phyloP scores from a whole-genome alignment of 2,329 filamentous ascomycete species.

The Trichoderma arundinaceum region DNA sequence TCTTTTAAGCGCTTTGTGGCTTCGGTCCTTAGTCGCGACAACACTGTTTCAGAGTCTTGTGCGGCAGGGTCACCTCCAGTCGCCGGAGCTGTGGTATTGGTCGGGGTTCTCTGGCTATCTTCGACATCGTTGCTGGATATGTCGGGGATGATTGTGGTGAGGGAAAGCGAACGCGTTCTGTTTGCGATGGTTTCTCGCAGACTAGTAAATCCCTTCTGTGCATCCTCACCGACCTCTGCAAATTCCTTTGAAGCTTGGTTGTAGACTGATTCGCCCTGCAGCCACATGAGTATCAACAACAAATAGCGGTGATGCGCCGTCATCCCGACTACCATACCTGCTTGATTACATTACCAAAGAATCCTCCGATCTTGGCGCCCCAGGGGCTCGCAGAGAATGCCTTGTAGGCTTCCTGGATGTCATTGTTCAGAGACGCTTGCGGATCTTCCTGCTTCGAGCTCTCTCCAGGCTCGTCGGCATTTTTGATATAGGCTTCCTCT shows the following conservation, averaged over 20 bases:
- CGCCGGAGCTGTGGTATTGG: slow-evolving; percentile 47
- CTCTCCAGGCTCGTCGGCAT: slow-evolving; percentile 55
- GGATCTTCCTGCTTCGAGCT: slow-evolving; percentile 49
- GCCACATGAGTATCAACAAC: slow-evolving; percentile 26
- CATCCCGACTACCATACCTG: slow-evolving; percentile 61
- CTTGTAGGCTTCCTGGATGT: slow-evolving; percentile 94
- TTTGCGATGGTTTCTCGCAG: slow-evolving; percentile 71
- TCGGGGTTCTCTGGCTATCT: slow-evolving; percentile 55
- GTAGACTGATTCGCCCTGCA: slow-evolving; percentile 78
- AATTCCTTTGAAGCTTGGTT: slow-evolving; percentile 88
- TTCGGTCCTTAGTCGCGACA: slow-evolving; percentile 76
- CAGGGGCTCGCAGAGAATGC: slow-evolving; percentile 90
- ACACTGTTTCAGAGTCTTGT: slow-evolving; percentile 65
- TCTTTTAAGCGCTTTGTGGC: slow-evolving; percentile 85
- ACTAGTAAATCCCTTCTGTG: slow-evolving; percentile 77
- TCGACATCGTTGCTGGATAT: slow-evolving; percentile 40
- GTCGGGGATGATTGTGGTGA: slow-evolving; percentile 52
- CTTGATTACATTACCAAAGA: slow-evolving; percentile 90
- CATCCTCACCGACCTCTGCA: slow-evolving; percentile 77
- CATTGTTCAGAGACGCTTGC: slow-evolving; percentile 73
- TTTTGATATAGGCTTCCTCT: slow-evolving; percentile 74
- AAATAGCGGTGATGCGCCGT: not conserved
- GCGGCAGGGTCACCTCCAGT: slow-evolving; percentile 51
- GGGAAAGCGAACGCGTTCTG: slow-evolving; percentile 74
- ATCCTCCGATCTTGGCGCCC: slow-evolving; percentile 86